Evolutionary conservation across 257 asterid genomes (phyloP).

Genomic region (Solanum megistacrolobum): DNA sequence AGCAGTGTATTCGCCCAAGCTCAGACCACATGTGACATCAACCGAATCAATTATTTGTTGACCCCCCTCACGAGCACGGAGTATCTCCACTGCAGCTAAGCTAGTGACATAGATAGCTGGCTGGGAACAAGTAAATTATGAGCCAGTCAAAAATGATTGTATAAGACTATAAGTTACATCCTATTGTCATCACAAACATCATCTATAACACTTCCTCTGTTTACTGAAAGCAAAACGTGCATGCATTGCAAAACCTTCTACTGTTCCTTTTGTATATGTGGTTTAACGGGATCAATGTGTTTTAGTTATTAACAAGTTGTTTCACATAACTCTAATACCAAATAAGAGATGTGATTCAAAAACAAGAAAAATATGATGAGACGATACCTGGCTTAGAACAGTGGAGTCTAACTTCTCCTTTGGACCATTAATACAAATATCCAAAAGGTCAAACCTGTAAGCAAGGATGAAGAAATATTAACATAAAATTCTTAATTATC

Average conservation of each 20-base stretch:
- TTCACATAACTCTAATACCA: neutral
- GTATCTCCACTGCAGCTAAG: conserved; percentile 97
- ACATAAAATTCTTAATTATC: neutral
- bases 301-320: neutral
- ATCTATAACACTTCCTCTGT: neutral
- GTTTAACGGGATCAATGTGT: neutral
- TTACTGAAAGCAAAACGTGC: neutral
- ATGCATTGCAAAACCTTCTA: neutral
- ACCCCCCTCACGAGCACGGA: conserved; percentile 92
- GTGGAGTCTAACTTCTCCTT: conserved; percentile 92
- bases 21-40: conserved; percentile 91
- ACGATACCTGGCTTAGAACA: conserved; percentile 86
- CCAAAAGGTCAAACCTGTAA: conserved; percentile 80
- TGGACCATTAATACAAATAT: conserved; percentile 85
- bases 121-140: conserved; percentile 28
- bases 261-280: neutral
- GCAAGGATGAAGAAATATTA: neutral
- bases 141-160: neutral
- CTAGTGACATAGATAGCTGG: conserved; percentile 96
- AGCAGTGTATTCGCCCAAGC: conserved; percentile 97
- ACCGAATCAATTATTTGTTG: conserved; percentile 81
- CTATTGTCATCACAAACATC: neutral
- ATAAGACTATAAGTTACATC: neutral
- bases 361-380: neutral
- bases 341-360: neutral